Evolutionary conservation across 768 basidiomycete genomes (phyloP), one percentile per base, ranked within the genome.

Genomic region (Trametes cingulata): DNA sequence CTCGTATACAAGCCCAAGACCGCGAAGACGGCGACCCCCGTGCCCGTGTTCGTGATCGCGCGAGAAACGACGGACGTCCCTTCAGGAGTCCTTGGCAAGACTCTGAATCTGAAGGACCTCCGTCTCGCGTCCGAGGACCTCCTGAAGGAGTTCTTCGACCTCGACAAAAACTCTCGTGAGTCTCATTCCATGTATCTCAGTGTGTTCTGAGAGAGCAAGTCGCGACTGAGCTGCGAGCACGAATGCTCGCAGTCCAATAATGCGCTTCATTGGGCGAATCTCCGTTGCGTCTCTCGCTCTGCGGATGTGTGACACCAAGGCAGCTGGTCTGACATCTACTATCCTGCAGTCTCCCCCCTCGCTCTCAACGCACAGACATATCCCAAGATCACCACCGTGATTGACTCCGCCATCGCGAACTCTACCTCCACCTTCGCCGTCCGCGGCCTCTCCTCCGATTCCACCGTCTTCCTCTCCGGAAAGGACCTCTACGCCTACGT

Each of bases 1-100:
- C 87, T 95, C 66, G 88, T 96, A 56, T 96, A 93, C 87, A 98
- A 98, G 72, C 95, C 95, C 33, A 95, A 95, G 75, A 93, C 94
- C 2, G 89, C 94, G n/a, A 97, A 97, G 73, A 82, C 85, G 0
- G 91, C 90, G 7, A 84, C 82, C 29, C 86, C 93, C 1, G 82
- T 93, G 52, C 95, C 94, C 8, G 86, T 98, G 58, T 81, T 98
- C 64, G 87, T 95, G 60, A 82, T 98, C 72, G 91, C 92, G 10
- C 80, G 85, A 68, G 93, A 96, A 69, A 80, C 82, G 25, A 91
- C 91, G n/a, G 90, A 95, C 68, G 90, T 89, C 8, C 87, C 82
- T 72, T 89, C 92, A 2, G 81, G 78, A 3, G 82, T 86, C 13
- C 82, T 97, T 63, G 90, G 83, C 35, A 94, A 91, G 75, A 85